phyloP scores from a whole-genome alignment of 257 asterid genomes.

The Plantago major region DNA sequence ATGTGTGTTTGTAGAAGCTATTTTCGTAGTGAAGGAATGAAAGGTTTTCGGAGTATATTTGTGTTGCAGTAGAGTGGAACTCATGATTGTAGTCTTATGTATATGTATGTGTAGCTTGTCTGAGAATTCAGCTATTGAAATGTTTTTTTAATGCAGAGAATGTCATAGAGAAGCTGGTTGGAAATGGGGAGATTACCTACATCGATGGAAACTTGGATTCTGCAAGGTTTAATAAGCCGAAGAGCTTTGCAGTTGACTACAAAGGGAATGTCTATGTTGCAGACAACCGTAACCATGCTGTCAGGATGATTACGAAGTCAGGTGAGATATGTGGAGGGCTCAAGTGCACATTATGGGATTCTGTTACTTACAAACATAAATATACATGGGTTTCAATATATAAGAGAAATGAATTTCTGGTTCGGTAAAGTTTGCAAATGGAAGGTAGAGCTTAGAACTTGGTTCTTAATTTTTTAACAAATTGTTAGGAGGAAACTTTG shows the following conservation, averaged over 20 bases:
- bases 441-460: too few relatives aligned
- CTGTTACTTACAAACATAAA: neutral
- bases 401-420: too few relatives aligned
- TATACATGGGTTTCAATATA: too few relatives aligned
- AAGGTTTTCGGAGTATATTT: neutral
- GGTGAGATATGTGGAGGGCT: conserved; percentile 30
- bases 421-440: too few relatives aligned
- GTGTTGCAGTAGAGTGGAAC: neutral
- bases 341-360: neutral
- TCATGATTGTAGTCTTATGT: neutral
- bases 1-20: neutral
- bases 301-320: conserved; percentile 68
- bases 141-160: conserved; percentile 34
- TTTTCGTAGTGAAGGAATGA: too few relatives aligned
- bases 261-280: conserved; percentile 78
- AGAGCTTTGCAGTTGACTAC: conserved; percentile 70
- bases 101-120: neutral
- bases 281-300: conserved; percentile 49
- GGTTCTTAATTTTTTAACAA: too few relatives aligned
- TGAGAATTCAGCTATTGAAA: neutral
- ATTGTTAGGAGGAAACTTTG: too few relatives aligned
- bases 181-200: conserved; percentile 42
- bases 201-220: conserved; percentile 63
- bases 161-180: conserved; percentile 50
- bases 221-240: conserved; percentile 55